These are phyloP conservation scores for Geosmithia putterillii DNA, from an alignment of 2,329 filamentous ascomycete species.

Conservation along the genomic window DNA sequence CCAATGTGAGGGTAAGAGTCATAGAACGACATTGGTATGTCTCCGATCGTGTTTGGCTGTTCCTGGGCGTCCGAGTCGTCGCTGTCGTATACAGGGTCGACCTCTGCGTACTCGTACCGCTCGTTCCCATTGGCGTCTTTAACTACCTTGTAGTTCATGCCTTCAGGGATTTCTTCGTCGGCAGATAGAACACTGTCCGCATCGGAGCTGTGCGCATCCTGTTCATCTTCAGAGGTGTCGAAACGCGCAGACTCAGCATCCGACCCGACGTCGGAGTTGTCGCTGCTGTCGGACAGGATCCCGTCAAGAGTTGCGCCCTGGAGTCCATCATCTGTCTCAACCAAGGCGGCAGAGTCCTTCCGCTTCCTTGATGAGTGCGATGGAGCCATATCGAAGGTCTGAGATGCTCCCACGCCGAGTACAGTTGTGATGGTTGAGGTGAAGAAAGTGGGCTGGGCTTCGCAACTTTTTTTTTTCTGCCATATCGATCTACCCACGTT, in stretches of 20 bases:
- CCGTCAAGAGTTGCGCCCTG: slow-evolving; percentile 36
- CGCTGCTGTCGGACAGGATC: slow-evolving; percentile 37
- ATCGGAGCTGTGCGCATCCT: slow-evolving; percentile 3
- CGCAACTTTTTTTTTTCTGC: background rate
- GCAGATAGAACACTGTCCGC: slow-evolving; percentile 15
- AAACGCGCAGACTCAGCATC: slow-evolving; percentile 23
- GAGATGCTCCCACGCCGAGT: background rate
- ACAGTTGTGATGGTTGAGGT: background rate
- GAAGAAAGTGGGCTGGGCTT: background rate
- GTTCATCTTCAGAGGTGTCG: slow-evolving; percentile 16
- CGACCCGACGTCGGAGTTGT: slow-evolving; percentile 9
- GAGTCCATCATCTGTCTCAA: slow-evolving; percentile 52
- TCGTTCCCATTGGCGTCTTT: slow-evolving; percentile 83
- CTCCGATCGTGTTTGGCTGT: slow-evolving; percentile 79
- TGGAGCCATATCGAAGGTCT: background rate
- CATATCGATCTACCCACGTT: background rate
- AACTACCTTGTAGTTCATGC: slow-evolving; percentile 40
- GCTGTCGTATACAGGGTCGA: slow-evolving; percentile 89
- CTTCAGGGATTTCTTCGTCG: slow-evolving; percentile 22
- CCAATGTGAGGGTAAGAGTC: slow-evolving; percentile 97
- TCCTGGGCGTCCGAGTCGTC: slow-evolving; percentile 81
- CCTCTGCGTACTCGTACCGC: slow-evolving; percentile 86
- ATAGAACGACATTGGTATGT: slow-evolving; percentile 91
- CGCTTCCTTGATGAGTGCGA: slow-evolving; percentile 33
- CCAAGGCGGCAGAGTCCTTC: slow-evolving; percentile 46